Conservation (phyloP, 2,329 filamentous ascomycete species). For the Colletotrichum tofieldiae region DNA sequence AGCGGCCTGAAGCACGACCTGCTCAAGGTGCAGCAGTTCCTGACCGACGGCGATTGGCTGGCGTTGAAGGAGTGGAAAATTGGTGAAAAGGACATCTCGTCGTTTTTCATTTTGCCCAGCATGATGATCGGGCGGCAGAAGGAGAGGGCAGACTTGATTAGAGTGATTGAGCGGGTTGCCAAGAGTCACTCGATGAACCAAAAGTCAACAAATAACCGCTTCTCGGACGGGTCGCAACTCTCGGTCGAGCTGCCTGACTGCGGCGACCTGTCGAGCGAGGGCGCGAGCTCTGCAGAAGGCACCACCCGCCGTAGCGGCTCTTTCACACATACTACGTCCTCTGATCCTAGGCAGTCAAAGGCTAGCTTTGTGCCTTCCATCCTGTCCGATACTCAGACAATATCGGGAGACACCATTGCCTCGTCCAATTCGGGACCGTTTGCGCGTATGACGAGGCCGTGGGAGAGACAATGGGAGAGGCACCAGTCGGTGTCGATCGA, state of each 20-base stretch:
- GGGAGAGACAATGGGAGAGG: constrained; percentile 72
- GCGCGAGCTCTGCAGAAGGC: constrained; percentile 71
- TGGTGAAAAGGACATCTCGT: constrained; percentile 89
- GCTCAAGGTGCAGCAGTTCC: constrained; percentile 78
- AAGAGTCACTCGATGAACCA: constrained; percentile 71
- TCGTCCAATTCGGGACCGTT: constrained; percentile 60
- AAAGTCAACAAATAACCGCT: constrained; percentile 60
- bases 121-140: constrained; percentile 84
- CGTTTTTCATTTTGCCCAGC: constrained; percentile 89
- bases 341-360: constrained; percentile 58
- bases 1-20: constrained; percentile 90
- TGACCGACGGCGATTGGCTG: constrained; percentile 81
- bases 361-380: constrained; percentile 59
- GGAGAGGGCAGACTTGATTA: constrained; percentile 79
- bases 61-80: constrained; percentile 83
- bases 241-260: constrained; percentile 65
- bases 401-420: constrained; percentile 63
- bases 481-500: constrained; percentile 68
- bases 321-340: constrained; percentile 61
- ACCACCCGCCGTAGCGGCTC: constrained; percentile 65
- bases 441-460: constrained; percentile 59
- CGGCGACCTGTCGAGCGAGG: constrained; percentile 72
- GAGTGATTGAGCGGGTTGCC: constrained; percentile 83
- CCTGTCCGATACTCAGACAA: constrained; percentile 58
- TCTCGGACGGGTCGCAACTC: constrained; percentile 70